Evolutionary conservation across 352 stramenopile species (phyloP).

Genomic region (Phytopythium mirpurense): DNA sequence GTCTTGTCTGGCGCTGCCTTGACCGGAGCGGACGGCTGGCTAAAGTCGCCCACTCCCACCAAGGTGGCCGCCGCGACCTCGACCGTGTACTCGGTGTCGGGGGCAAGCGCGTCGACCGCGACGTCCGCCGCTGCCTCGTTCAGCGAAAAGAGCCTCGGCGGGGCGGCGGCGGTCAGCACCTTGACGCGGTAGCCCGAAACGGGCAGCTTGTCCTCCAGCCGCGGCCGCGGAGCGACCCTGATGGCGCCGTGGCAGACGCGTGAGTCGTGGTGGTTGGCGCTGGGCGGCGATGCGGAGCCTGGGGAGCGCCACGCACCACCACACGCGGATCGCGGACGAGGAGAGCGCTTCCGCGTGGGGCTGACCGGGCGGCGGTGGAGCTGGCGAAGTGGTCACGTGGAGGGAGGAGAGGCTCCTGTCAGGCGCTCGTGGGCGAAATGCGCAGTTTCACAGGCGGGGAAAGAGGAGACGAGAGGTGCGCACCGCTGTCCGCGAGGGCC

Average conservation of each 20-base stretch:
- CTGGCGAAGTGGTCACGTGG: constrained; percentile 12
- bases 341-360: neutral
- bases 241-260: neutral
- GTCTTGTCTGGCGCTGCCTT: too few relatives aligned
- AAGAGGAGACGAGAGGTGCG: too few relatives aligned
- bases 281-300: neutral
- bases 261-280: neutral
- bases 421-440: too few relatives aligned
- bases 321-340: neutral
- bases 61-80: constrained; percentile 51
- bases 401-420: too few relatives aligned
- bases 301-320: neutral
- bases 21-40: constrained; percentile 17
- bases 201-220: constrained; percentile 42
- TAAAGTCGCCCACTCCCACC: constrained; percentile 53
- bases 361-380: constrained; percentile 20
- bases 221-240: constrained; percentile 23
- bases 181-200: constrained; percentile 67
- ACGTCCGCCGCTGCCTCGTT: constrained; percentile 21
- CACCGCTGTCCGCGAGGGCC: constrained; percentile 32
- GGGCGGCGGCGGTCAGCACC: constrained; percentile 8
- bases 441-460: too few relatives aligned
- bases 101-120: constrained; percentile 22
- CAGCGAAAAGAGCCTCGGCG: constrained; percentile 18
- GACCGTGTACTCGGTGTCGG: constrained; percentile 36